phyloP scores from a whole-genome alignment of 768 basidiomycete species.

The Russula olivacea region DNA sequence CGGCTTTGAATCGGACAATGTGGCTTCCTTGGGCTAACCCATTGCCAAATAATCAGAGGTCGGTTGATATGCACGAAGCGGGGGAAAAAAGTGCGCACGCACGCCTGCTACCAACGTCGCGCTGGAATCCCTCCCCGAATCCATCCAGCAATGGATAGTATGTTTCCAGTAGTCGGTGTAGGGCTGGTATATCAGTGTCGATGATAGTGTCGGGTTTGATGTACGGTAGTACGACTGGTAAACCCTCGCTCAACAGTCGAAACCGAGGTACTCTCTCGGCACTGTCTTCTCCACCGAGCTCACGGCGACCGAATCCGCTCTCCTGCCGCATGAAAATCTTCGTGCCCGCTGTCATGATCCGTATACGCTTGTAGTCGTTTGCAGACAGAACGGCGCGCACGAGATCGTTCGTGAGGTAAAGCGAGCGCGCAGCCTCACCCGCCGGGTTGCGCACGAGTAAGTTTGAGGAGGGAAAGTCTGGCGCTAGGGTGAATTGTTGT shows the following conservation, averaged over 20 bases:
- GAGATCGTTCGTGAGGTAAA: conserved; percentile 84
- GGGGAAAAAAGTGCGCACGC: conserved; percentile 26
- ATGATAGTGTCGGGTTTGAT: conserved; percentile 60
- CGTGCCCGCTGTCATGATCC: conserved; percentile 89
- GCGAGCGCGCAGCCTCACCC: conserved; percentile 63
- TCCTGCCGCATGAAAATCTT: conserved; percentile 93
- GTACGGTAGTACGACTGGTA: conserved; percentile 80
- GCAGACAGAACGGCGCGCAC: conserved; percentile 72
- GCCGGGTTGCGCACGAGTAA: conserved; percentile 83
- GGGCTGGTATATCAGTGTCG: conserved; percentile 45
- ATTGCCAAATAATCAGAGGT: conserved; percentile 1
- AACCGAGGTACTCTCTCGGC: conserved; percentile 42
- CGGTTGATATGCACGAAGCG: conserved; percentile 8
- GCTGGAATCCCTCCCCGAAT: conserved; percentile 56
- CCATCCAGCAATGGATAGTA: conserved; percentile 73
- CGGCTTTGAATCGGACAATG: conserved; percentile 61
- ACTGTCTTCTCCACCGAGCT: background rate
- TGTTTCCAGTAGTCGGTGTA: conserved; percentile 65
- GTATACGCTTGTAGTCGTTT: conserved; percentile 80
- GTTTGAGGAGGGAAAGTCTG: conserved; percentile 67
- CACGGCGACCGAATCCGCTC: conserved; percentile 33
- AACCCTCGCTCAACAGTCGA: conserved; percentile 77
- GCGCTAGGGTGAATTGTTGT: conserved; percentile 59
- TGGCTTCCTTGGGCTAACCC: conserved; percentile 60
- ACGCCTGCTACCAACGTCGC: conserved; percentile 50